Evolutionary conservation across 2,329 filamentous ascomycete species (phyloP).

Genomic region (Pseudogymnoascus sp.): DNA sequence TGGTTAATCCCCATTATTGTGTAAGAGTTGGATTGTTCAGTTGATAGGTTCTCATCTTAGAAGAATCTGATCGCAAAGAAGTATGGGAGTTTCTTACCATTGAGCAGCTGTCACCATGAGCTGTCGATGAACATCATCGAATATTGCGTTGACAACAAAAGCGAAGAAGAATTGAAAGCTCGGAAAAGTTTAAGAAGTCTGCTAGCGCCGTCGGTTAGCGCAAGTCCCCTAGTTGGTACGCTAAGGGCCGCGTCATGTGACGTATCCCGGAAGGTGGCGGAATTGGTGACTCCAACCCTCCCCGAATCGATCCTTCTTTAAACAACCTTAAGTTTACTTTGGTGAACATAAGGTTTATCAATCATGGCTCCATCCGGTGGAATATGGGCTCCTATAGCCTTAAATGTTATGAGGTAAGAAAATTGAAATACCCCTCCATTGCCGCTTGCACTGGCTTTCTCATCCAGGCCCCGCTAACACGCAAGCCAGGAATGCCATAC

Average conservation of each 20-base stretch:
- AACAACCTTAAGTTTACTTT: conserved; percentile 6
- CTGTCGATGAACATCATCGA: conserved; percentile 7
- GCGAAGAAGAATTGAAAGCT: conserved; percentile 2
- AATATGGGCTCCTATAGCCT: conserved; percentile 27
- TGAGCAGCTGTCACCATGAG: conserved; percentile 8
- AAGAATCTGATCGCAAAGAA: conserved; percentile 15
- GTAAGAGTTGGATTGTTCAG: conserved; percentile 40
- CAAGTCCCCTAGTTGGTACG: conserved; percentile 5
- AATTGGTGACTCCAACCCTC: background rate
- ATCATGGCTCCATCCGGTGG: conserved; percentile 27
- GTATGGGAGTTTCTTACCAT: conserved; percentile 12
- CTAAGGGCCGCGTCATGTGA: conserved; percentile 7
- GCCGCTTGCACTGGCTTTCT: conserved; percentile 8
- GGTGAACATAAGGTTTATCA: background rate
- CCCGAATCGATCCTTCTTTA: background rate
- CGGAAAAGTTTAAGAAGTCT: conserved; percentile 10
- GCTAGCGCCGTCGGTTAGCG: conserved; percentile 5
- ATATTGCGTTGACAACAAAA: conserved; percentile 9
- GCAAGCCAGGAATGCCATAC: conserved; percentile 36
- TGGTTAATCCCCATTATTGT: conserved; percentile 29
- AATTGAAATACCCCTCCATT: conserved; percentile 14
- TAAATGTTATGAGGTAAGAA: conserved; percentile 27
- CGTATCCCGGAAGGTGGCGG: conserved; percentile 7
- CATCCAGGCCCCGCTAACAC: conserved; percentile 14
- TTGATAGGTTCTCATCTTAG: conserved; percentile 33